Base-by-base conservation (phyloP, 768 basidiomycete genomes). In the Mycena rosella region DNA sequence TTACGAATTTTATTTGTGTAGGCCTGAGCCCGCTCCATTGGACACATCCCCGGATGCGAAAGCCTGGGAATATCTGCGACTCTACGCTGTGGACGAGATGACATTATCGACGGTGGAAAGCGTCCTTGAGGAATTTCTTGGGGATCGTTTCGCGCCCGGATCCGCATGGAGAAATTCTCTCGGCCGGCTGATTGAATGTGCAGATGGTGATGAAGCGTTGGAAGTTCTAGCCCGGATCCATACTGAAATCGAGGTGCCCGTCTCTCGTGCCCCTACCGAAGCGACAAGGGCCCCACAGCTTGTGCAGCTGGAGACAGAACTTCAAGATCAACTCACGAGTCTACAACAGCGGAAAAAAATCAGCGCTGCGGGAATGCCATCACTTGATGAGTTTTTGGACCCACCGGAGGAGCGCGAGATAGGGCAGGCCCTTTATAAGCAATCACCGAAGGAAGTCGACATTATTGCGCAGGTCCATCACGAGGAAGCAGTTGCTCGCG, bases 51-150 rank as follows among this genome's bases (percentile, higher is more conserved):
- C 52, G 9, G 52, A 32, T 5, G 52, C 20, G 14, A 54, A 54
- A 22, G 30, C 52, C 18, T 54, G 52, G 52, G 32, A 36, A 20
- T 34, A 10, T 54, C 32, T 54, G 8, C 32, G 34, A 8, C 52
- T 54, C 34, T 36, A 54, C 20, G 52, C 52, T n/a, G 34, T 38
- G 6, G 52, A 54, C 30, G 52, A 54, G 30, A 54, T 54, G 52
- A 8, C 20, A 36, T 18, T 54, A 30, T 18, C 52, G 1, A 24
- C 20, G 11, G 34, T 18, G 9, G 52, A 54, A n/a, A 20, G 27
- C 5, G 34, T 18, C 17, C 29, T 54, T 20, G 20, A 34, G n/a
- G 52, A 54, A 20, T 34, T 5, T 36, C 52, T 54, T 14, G 52
- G 52, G 13, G 30, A 54, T 24, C 30, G 27, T 29, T 54, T 54